phyloP scores from a whole-genome alignment of 176 grass and related monocot species.

The Hordeum marinum region DNA sequence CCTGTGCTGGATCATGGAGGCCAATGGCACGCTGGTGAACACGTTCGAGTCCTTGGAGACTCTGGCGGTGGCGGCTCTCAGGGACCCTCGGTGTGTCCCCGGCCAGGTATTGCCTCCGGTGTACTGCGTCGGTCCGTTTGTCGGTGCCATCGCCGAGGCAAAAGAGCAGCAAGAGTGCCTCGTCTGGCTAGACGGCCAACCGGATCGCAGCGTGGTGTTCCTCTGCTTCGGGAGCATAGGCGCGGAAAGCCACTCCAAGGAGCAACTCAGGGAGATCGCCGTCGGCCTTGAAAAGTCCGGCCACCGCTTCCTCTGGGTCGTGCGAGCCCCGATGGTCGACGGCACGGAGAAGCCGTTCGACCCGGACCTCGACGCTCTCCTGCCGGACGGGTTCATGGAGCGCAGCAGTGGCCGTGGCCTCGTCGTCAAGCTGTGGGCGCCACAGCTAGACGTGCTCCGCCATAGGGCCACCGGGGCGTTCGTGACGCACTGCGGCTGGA shows the following conservation, averaged over 20 bases:
- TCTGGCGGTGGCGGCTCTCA: not conserved
- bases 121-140: not conserved
- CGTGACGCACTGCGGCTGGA: constrained; percentile 48
- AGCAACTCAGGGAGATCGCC: constrained; percentile 35
- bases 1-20: not conserved
- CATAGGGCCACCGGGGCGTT: constrained; percentile 23
- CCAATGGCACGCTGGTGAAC: not conserved
- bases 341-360: not conserved
- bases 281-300: constrained; percentile 33
- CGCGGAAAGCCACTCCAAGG: not conserved
- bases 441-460: constrained; percentile 31
- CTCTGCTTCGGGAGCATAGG: constrained; percentile 34
- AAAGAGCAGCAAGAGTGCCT: not conserved
- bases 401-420: constrained; percentile 18
- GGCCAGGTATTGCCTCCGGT: not conserved
- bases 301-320: constrained; percentile 48
- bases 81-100: not conserved
- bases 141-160: not conserved
- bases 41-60: not conserved
- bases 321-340: constrained; percentile 1
- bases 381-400: constrained; percentile 31
- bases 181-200: constrained; percentile 17
- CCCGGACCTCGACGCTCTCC: not conserved
- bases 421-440: constrained; percentile 44
- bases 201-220: constrained; percentile 11